These are phyloP conservation scores for Mytilinidion resinicola DNA, from an alignment of 495 filamentous ascomycete genomes.

Conservation along the genomic window DNA sequence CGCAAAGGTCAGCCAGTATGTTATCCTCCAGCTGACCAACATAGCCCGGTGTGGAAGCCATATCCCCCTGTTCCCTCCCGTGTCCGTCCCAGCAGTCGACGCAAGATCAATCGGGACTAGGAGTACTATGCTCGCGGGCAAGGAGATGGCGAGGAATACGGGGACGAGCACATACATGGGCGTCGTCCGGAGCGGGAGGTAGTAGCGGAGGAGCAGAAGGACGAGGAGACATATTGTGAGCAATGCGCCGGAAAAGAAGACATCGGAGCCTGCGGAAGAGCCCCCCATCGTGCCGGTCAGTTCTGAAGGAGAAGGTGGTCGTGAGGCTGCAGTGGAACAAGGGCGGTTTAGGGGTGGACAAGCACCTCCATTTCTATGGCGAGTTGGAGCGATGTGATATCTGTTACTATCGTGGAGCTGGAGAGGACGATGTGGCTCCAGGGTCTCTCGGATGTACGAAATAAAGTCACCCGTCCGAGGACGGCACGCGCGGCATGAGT, in stretches of 20 bases:
- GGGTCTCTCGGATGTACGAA: too few relatives aligned
- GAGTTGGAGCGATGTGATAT: too few relatives aligned
- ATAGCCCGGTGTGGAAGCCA: conserved; percentile 63
- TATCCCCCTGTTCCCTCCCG: conserved; percentile 57
- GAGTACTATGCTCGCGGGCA: conserved; percentile 89
- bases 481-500: too few relatives aligned
- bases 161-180: conserved; percentile 87
- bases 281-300: conserved; percentile 13
- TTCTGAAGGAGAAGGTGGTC: too few relatives aligned
- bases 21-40: conserved; percentile 81
- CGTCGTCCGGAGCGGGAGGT: conserved; percentile 81
- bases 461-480: too few relatives aligned
- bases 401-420: too few relatives aligned
- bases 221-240: conserved; percentile 66
- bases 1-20: conserved; percentile 93
- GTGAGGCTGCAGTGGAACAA: too few relatives aligned
- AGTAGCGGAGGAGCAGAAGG: conserved; percentile 78
- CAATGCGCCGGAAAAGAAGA: conserved; percentile 68
- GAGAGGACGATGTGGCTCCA: too few relatives aligned
- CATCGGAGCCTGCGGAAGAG: conserved; percentile 56
- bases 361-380: too few relatives aligned
- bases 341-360: too few relatives aligned
- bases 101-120: conserved; percentile 95
- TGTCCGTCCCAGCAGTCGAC: conserved; percentile 66
- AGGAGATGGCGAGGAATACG: conserved; percentile 85